Percentiles rank a stretch among this genome's conserved stretches.
These are phyloP conservation scores for Termitomyces sp. DNA, from an alignment of 768 basidiomycete genomes.

Conservation along the genomic window DNA sequence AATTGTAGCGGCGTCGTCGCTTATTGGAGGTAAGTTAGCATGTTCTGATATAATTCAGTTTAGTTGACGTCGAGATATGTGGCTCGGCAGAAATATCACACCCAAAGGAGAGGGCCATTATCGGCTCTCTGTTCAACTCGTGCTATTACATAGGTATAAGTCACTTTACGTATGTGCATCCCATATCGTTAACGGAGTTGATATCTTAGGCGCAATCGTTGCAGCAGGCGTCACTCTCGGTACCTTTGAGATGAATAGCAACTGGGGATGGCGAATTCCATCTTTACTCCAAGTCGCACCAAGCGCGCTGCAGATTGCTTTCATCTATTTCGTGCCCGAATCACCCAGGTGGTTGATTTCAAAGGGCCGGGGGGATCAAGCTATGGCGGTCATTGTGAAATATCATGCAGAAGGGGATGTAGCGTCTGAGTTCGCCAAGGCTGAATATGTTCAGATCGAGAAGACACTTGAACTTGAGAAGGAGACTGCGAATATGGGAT, in stretches of 20 bases:
- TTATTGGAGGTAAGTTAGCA: slow-evolving; percentile 42
- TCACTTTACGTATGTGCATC: not conserved
- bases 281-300: slow-evolving; percentile 53
- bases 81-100: slow-evolving; percentile 48
- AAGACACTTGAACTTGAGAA: slow-evolving; percentile 47
- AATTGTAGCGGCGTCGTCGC: slow-evolving; percentile 61
- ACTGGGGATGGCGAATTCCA: slow-evolving; percentile 71
- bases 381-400: slow-evolving; percentile 40
- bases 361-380: slow-evolving; percentile 45
- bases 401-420: slow-evolving; percentile 59
- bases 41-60: not conserved
- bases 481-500: slow-evolving; percentile 39
- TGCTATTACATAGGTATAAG: slow-evolving; percentile 52
- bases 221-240: slow-evolving; percentile 59
- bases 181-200: not conserved
- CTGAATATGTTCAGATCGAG: slow-evolving; percentile 53
- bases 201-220: slow-evolving; percentile 42
- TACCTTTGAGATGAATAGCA: slow-evolving; percentile 53
- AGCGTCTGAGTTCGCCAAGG: slow-evolving; percentile 48
- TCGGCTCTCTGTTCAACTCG: slow-evolving; percentile 61
- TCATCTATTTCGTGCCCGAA: slow-evolving; percentile 58
- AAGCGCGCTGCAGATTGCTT: slow-evolving; percentile 44
- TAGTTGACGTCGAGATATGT: not conserved
- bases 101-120: slow-evolving; percentile 61
- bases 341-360: slow-evolving; percentile 63